Evolutionary conservation across 1,284 basidiomycete species (phyloP), one percentile per base, ranked within the genome.

Genomic region (Porodaedalea pini): DNA sequence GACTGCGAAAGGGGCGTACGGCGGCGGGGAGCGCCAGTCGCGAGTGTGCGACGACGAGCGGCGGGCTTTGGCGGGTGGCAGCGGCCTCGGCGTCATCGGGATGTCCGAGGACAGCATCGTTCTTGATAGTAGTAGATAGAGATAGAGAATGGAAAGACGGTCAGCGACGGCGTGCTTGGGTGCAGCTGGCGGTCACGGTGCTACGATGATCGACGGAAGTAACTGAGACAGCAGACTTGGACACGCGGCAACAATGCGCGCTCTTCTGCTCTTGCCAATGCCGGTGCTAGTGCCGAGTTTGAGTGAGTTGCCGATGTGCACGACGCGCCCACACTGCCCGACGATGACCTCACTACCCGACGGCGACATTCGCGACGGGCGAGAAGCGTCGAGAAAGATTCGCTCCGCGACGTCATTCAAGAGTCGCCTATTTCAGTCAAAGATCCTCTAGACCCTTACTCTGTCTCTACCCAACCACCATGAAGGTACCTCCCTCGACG

Each of bases 1-100:
- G 17, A 15, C 29, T 15, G 29, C 41, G 27, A 37, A 31, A 32
- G 51, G 55, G 10, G 59, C 52, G 50, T 61, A 61, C n/a, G 59
- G 59, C 2, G 58, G 58, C 17, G 58, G 58, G 17, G 58, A 52
- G n/a, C 53, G 48, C 21, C 15, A 29, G 31, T 40, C 48, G 15
- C 19, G 45, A 11, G 37, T 27, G 10, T 43, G 36, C 5, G 41
- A 52, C 4, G 54, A 23, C 1, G 54, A 27, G n/a, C 58, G 58
- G 17, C 58, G 48, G n/a, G 39, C 36, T 34, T 40, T 52, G 7
- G 56, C 59, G 5, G 59, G 59, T 11, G 59, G 41, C 5, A 36
- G 52, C 13, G 53, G 54, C 7, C 29, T 29, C 3, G 53, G 44
- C 6, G 55, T 57, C 43, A 31, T 39, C 21, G 39, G 58, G 13